phyloP scores from a whole-genome alignment of 192 early-diverging fungal genomes.

The Podila minutissima region DNA sequence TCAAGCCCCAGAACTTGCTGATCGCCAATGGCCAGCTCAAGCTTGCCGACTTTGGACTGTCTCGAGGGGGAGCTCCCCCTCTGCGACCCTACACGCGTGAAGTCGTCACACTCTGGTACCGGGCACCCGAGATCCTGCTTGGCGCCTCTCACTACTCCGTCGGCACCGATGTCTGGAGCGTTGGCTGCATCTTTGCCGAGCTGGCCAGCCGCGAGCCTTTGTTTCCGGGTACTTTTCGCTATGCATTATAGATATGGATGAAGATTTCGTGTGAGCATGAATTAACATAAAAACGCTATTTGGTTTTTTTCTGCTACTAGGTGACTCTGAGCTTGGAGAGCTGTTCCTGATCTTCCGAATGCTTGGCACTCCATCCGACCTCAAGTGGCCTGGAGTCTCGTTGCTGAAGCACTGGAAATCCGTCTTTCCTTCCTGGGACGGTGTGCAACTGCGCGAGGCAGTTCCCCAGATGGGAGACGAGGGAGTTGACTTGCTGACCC shows the following conservation, averaged over 20 bases:
- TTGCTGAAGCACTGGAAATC: constrained; percentile 84
- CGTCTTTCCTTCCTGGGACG: constrained; percentile 79
- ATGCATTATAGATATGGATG: too few species aligned
- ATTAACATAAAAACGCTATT: neutral
- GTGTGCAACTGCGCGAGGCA: constrained; percentile 55
- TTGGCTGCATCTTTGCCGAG: constrained; percentile 97
- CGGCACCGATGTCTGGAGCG: constrained; percentile 95
- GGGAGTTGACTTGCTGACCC: constrained; percentile 78
- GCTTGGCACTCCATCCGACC: constrained; percentile 84
- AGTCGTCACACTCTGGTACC: constrained; percentile 95
- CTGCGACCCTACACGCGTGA: constrained; percentile 95
- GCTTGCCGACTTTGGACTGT: constrained; percentile 96
- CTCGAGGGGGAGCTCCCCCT: constrained; percentile 91
- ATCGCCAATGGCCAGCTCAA: constrained; percentile 92
- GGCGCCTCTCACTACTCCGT: constrained; percentile 90
- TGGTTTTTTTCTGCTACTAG: constrained; percentile 33
- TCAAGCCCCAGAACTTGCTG: constrained; percentile 98
- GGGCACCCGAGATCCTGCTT: constrained; percentile 94
- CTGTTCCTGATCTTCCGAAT: constrained; percentile 92
- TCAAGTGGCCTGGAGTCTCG: constrained; percentile 81
- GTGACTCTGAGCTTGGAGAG: constrained; percentile 92
- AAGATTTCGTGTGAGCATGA: neutral
- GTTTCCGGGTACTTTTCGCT: constrained; percentile 76
- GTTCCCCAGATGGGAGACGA: constrained; percentile 65
- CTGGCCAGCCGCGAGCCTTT: constrained; percentile 80